phyloP scores from a whole-genome alignment of 495 filamentous ascomycete genomes.

The Beverwykella pulmonaria region DNA sequence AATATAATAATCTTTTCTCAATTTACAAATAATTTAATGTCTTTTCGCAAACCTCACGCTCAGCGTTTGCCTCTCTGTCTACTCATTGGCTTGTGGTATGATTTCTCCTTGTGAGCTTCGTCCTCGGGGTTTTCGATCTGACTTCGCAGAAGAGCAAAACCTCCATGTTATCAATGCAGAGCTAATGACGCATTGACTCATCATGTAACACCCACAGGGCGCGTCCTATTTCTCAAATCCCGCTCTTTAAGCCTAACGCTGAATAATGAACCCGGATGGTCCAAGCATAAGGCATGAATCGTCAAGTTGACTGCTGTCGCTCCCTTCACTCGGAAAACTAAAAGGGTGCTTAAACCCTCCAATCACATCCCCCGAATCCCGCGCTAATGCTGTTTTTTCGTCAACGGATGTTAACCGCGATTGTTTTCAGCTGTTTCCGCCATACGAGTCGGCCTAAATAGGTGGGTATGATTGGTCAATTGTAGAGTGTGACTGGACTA shows the following conservation, averaged over 20 bases:
- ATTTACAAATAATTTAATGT: constrained; percentile 16
- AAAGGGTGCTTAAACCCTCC: background rate
- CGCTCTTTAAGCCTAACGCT: constrained; percentile 3
- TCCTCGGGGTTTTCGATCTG: background rate
- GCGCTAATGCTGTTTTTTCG: background rate
- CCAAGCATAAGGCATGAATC: constrained; percentile 5
- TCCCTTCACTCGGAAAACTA: constrained; percentile 2
- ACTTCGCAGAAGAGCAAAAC: no score
- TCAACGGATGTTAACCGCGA: background rate
- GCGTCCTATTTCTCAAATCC: background rate
- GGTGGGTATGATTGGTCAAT: background rate
- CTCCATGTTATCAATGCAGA: background rate
- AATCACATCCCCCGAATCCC: background rate
- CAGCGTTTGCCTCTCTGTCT: background rate
- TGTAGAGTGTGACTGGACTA: background rate
- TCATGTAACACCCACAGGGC: constrained; percentile 9
- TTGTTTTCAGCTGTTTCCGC: background rate
- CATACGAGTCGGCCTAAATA: background rate
- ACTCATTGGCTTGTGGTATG: background rate
- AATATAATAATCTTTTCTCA: constrained; percentile 1
- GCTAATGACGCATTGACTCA: constrained; percentile 4
- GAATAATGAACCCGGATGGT: constrained; percentile 15
- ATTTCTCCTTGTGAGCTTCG: constrained; percentile 6
- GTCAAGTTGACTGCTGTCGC: no score
- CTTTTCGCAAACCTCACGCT: background rate